These are phyloP conservation scores for Aspergillus novofumigatus DNA, from an alignment of 2,329 filamentous ascomycete species.

Conservation along the genomic window DNA sequence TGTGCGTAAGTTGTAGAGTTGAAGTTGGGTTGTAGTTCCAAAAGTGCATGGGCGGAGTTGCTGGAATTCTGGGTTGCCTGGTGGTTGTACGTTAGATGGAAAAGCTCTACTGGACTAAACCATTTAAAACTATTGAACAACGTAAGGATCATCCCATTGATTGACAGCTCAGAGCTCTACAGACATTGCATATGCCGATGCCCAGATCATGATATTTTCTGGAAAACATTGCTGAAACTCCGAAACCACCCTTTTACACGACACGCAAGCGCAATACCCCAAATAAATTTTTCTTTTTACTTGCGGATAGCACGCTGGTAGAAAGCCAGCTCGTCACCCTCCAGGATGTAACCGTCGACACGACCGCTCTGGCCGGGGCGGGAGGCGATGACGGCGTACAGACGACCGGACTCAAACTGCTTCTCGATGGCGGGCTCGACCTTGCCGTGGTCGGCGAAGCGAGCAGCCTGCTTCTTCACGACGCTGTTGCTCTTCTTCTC, in stretches of 20 bases:
- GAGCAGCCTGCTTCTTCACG: conserved; percentile 92
- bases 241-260: conserved; percentile 31
- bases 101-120: no score
- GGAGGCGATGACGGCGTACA: conserved; percentile 89
- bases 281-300: conserved; percentile 54
- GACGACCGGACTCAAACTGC: conserved; percentile 98
- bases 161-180: conserved; percentile 37
- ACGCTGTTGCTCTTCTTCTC: conserved; percentile 95
- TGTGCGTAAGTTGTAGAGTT: no score
- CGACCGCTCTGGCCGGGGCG: conserved; percentile 96
- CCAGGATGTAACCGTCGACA: conserved; percentile 94
- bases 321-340: conserved; percentile 99
- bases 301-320: conserved; percentile 99
- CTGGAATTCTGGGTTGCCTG: no score
- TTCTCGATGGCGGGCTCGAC: conserved; percentile 88
- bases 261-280: conserved; percentile 15
- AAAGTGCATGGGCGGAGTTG: no score
- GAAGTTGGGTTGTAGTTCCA: no score
- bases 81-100: no score
- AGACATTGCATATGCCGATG: conserved; percentile 20
- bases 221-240: conserved; percentile 33
- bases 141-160: conserved; percentile 32
- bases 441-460: conserved; percentile 81
- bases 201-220: conserved; percentile 27
- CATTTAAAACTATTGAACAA: conserved; percentile 13